Evolutionary conservation across 2,329 filamentous ascomycete species (phyloP), one percentile per base, ranked within the genome.

Genomic region (Xylaria sp.): DNA sequence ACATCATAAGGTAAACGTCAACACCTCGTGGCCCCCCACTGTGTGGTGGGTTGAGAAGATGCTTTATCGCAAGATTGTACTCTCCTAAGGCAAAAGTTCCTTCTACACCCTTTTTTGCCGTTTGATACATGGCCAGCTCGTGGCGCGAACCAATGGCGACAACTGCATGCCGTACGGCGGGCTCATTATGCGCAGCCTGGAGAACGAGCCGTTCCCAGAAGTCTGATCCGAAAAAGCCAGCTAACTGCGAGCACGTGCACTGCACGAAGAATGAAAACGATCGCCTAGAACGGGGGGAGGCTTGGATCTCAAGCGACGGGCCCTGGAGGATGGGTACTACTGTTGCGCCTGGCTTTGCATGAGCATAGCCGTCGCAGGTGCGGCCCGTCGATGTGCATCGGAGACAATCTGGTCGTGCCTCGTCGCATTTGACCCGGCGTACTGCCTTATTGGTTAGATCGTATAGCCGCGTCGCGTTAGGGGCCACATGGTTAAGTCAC

Each of bases 191-290:
- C 37, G 59, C 59, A 40, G 59, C 59, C 28, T 61, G 59, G 11
- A 61, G 52, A 11, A 57, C n/a, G 17, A 61, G 46, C 15, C 59
- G 50, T 51, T 61, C 59, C 59, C 59, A 61, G 31, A 61, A 61
- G 17, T 52, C 46, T n/a, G 59, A 61, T 5, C 53, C 53, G 53
- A 61, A 61, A 25, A 61, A 61, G 2, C 59, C 59, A 35, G 52
- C 59, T 17, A 61, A 4, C 21, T 61, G 59, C 1, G 46, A 47
- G 45, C 59, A 57, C 7, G 59, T 57, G 17, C 31, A 37, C 31
- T 57, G 52, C n/a, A 61, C 19, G 15, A 61, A 61, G 33, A 45
- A 57, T n/a, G 59, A 12, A 52, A 61, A 61, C 15, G 59, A 57
- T 25, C 53, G 38, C 3, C 52, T 43, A 15, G 59, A 46, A 43